phyloP scores from a whole-genome alignment of 495 filamentous ascomycete genomes.

The Collariella sp. region DNA sequence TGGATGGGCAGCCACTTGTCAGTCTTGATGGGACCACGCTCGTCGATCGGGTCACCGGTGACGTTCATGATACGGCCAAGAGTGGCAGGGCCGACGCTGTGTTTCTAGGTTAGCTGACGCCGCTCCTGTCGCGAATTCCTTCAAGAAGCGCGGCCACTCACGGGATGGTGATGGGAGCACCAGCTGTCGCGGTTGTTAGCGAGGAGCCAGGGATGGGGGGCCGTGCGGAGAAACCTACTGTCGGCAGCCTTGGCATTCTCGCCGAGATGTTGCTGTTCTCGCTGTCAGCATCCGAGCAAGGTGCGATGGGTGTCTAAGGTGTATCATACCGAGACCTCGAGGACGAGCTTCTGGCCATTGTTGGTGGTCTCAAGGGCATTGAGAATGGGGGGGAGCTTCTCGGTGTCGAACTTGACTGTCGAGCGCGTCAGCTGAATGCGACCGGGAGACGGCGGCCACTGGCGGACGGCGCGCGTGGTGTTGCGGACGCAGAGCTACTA shows the following conservation, averaged over 20 bases:
- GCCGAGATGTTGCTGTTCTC: conserved; percentile 98
- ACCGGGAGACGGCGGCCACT: neutral
- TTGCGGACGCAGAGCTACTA: conserved; percentile 27
- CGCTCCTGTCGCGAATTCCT: neutral
- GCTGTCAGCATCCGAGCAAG: too few relatives aligned
- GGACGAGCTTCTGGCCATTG: conserved; percentile 85
- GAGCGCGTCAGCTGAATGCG: conserved; percentile 18
- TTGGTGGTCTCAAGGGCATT: conserved; percentile 91
- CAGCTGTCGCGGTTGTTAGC: conserved; percentile 40
- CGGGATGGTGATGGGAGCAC: conserved; percentile 91
- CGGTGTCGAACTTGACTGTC: conserved; percentile 82
- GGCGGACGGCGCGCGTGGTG: neutral
- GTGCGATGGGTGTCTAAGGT: neutral
- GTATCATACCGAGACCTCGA: conserved; percentile 86
- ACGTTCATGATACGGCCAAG: conserved; percentile 99
- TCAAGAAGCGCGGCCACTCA: conserved; percentile 15
- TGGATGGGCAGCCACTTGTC: conserved; percentile 84
- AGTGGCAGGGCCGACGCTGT: conserved; percentile 73
- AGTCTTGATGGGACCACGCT: conserved; percentile 95
- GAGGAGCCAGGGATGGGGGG: neutral
- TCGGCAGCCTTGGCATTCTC: conserved; percentile 85
- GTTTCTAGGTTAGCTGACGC: conserved; percentile 9
- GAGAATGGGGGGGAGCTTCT: conserved; percentile 92
- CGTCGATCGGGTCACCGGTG: conserved; percentile 99
- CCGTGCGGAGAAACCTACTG: conserved; percentile 35